Evolutionary conservation across 306 rosid species (phyloP).

Genomic region (Senna tora): DNA sequence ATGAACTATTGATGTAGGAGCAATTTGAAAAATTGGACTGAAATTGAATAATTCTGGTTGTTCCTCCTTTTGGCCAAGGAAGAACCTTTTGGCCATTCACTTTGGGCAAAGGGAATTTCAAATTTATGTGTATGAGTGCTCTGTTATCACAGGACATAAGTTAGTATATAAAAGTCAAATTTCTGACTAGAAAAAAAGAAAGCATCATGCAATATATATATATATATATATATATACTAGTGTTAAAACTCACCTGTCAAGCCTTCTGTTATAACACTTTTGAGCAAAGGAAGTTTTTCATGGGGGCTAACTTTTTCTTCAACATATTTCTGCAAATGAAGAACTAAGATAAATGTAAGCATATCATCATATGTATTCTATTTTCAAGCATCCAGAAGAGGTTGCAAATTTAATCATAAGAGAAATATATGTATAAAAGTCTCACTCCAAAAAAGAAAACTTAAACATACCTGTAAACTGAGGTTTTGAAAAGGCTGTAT

Average conservation of each 20-base stretch:
- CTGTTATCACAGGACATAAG: no score
- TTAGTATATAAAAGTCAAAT: no score
- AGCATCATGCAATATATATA: no score
- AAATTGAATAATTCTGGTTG: no score
- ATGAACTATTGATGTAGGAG: no score
- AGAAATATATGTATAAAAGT: background rate
- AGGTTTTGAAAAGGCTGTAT: conserved; percentile 83
- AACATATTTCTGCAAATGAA: conserved; percentile 66
- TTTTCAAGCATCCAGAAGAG: conserved; percentile 24
- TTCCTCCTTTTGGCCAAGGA: no score
- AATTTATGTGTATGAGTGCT: no score
- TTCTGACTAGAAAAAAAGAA: no score
- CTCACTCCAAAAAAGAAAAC: background rate
- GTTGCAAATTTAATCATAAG: background rate
- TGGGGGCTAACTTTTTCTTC: conserved; percentile 60
- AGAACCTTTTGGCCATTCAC: no score
- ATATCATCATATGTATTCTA: background rate
- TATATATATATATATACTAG: no score
- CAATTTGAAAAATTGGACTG: no score
- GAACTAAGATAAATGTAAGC: conserved; percentile 18
- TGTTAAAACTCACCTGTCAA: conserved; percentile 64
- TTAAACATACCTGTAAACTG: conserved; percentile 47
- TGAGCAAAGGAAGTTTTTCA: conserved; percentile 61
- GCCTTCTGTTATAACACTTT: conserved; percentile 58
- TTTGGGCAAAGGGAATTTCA: no score